Conservation (phyloP, 805 yeast genomes). For the Nakazawaea siamensis region DNA sequence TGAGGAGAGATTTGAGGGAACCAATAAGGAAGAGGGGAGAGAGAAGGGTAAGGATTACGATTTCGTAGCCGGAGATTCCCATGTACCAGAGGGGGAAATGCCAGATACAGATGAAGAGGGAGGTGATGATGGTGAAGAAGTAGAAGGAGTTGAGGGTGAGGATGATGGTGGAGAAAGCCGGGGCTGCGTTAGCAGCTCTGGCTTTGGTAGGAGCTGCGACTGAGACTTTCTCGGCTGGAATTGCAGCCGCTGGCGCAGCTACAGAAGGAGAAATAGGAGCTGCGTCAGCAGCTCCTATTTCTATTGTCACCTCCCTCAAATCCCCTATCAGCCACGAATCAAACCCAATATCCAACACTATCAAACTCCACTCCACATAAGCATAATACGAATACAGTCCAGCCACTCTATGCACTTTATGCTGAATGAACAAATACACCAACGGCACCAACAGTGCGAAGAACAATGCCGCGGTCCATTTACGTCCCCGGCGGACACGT, state of each 20-base stretch:
- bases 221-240: not conserved
- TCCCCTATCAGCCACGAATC: conserved; percentile 76
- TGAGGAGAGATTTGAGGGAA: conserved; percentile 29
- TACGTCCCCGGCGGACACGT: conserved; percentile 40
- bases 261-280: conserved; percentile 4
- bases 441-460: conserved; percentile 74
- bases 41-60: conserved; percentile 46
- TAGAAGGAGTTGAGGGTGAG: conserved; percentile 59
- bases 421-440: conserved; percentile 84
- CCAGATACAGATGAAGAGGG: conserved; percentile 86
- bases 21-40: conserved; percentile 46
- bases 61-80: conserved; percentile 96
- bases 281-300: conserved; percentile 19
- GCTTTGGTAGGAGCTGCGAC: not conserved
- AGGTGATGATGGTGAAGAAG: conserved; percentile 80
- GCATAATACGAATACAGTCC: conserved; percentile 98
- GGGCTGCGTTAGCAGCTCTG: not conserved
- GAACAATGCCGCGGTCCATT: conserved; percentile 48
- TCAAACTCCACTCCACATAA: conserved; percentile 88
- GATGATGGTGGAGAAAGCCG: conserved; percentile 28
- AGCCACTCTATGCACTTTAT: conserved; percentile 75
- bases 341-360: conserved; percentile 74
- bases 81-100: conserved; percentile 96
- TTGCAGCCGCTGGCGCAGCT: not conserved
- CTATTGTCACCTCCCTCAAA: conserved; percentile 53